Evolutionary conservation across 2,329 filamentous ascomycete species (phyloP).

Genomic region (Bipolaris bicolor): DNA sequence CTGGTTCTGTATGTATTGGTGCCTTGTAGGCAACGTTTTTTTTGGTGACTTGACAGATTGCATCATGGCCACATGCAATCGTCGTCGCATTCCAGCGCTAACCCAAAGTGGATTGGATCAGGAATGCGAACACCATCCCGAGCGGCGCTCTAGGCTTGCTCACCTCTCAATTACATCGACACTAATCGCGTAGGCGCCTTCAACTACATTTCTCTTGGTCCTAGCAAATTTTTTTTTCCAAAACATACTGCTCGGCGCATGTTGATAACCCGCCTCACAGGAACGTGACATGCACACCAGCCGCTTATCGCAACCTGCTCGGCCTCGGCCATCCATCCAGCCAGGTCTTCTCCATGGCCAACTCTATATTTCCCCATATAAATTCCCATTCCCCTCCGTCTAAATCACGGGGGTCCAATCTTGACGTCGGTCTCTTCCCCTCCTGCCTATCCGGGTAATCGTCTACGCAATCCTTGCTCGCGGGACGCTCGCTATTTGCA

Average conservation of each 20-base stretch:
- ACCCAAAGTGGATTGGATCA: neutral
- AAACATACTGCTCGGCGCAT: too few species aligned
- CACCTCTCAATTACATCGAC: too few species aligned
- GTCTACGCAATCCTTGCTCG: constrained; percentile 30
- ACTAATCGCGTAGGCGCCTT: too few species aligned
- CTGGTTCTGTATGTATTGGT: neutral
- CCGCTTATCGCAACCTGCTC: too few species aligned
- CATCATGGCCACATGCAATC: constrained; percentile 31
- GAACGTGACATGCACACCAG: too few species aligned
- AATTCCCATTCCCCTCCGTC: neutral
- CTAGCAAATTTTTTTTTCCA: too few species aligned
- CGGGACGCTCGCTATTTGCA: constrained; percentile 20
- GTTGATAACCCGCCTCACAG: too few species aligned
- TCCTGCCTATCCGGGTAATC: constrained; percentile 40
- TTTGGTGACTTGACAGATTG: constrained; percentile 40
- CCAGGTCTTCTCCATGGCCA: neutral
- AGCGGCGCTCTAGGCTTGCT: too few species aligned
- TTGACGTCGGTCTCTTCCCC: constrained; percentile 8
- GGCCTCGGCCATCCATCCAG: neutral
- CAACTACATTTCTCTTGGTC: too few species aligned
- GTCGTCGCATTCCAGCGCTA: constrained; percentile 23
- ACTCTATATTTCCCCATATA: too few species aligned
- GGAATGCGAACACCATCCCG: too few species aligned
- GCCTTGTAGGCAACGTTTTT: constrained; percentile 21
- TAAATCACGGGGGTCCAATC: neutral